Percentiles rank a stretch among this genome's conserved stretches.
Conservation (phyloP, 805 yeast species). For the Osmozyma mogii region DNA sequence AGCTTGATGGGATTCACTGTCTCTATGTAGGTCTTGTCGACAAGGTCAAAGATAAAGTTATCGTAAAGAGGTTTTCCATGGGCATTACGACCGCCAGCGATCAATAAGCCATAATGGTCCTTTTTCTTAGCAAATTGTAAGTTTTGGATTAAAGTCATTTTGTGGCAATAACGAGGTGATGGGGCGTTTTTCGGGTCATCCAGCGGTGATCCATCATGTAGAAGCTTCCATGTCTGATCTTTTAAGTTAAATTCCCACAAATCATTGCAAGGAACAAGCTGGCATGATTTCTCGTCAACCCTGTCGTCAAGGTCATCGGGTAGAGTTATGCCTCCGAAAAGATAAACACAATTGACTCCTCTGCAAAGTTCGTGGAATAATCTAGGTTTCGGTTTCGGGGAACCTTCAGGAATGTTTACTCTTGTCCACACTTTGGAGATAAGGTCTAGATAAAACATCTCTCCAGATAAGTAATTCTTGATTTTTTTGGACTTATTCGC, state of each 20-base stretch:
- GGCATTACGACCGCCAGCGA: conserved; percentile 47
- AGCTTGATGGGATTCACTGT: conserved; percentile 9
- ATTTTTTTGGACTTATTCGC: conserved; percentile 19
- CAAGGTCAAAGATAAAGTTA: conserved; percentile 40
- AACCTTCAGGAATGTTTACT: conserved; percentile 17
- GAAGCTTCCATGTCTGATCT: conserved; percentile 44
- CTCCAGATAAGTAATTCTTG: conserved; percentile 47
- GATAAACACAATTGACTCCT: conserved; percentile 41
- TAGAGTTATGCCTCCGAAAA: conserved; percentile 58
- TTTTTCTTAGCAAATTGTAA: conserved; percentile 28
- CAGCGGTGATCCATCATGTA: conserved; percentile 31
- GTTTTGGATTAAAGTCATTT: conserved; percentile 34
- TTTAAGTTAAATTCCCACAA: conserved; percentile 60
- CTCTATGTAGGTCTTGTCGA: conserved; percentile 26
- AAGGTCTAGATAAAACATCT: conserved; percentile 52
- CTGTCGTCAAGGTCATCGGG: conserved; percentile 9
- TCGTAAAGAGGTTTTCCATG: conserved; percentile 23
- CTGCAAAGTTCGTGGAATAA: conserved; percentile 53
- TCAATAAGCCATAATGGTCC: conserved; percentile 40
- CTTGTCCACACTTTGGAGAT: conserved; percentile 53
- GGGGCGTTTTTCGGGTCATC: conserved; percentile 16
- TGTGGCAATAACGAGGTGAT: conserved; percentile 45
- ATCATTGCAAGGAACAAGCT: conserved; percentile 46
- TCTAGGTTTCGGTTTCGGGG: conserved; percentile 36
- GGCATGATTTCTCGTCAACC: conserved; percentile 7